Conservation (phyloP, 345 rosid genomes). For the Firmiana major region DNA sequence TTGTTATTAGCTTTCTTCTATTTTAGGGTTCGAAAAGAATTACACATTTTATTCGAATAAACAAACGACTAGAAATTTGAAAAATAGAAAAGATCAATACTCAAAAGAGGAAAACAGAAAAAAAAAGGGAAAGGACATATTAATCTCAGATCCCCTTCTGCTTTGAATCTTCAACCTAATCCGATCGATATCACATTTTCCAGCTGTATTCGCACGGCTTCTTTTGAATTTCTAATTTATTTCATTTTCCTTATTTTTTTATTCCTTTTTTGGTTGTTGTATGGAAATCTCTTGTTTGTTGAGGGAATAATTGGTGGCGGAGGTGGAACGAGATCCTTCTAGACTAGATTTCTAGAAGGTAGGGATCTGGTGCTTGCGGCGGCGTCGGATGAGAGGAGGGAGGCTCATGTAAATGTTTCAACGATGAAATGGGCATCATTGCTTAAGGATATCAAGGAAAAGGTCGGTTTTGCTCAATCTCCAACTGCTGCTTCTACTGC, state of each 20-base stretch:
- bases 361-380: slow-evolving; percentile 37
- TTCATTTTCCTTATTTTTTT: background rate
- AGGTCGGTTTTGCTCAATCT: slow-evolving; percentile 91
- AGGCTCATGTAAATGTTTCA: slow-evolving; percentile 22
- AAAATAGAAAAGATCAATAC: slow-evolving; percentile 14
- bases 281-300: slow-evolving; percentile 6
- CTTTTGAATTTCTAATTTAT: background rate
- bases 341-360: slow-evolving; percentile 32
- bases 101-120: background rate
- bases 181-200: slow-evolving; percentile 24
- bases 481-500: slow-evolving; percentile 37
- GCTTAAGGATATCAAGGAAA: slow-evolving; percentile 98
- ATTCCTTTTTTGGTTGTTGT: background rate
- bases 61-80: slow-evolving; percentile 13
- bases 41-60: background rate
- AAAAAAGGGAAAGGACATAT: background rate
- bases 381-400: slow-evolving; percentile 42
- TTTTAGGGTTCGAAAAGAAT: slow-evolving; percentile 33
- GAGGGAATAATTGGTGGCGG: slow-evolving; percentile 14
- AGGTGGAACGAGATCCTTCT: slow-evolving; percentile 31
- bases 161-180: slow-evolving; percentile 8
- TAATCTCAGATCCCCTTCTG: slow-evolving; percentile 31
- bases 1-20: slow-evolving; percentile 18
- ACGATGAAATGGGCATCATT: slow-evolving; percentile 98
- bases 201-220: slow-evolving; percentile 21